Percentiles rank a stretch among this genome's conserved stretches.
phyloP scores from a whole-genome alignment of 768 basidiomycete genomes.

The Cystobasidium ongulense region DNA sequence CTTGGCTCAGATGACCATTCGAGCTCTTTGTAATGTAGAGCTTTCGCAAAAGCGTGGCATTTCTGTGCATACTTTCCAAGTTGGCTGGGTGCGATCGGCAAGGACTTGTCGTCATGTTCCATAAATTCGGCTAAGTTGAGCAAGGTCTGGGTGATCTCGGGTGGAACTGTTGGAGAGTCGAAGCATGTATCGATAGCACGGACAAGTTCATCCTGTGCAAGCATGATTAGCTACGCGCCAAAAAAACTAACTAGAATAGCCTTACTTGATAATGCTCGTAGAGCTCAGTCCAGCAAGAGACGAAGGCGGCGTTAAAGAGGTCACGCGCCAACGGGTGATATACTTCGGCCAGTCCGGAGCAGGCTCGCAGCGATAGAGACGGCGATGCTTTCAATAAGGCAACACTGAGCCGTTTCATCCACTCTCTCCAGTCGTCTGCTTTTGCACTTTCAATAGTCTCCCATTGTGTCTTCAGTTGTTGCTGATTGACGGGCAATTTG shows the following conservation, averaged over 20 bases:
- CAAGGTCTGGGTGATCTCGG: constrained; percentile 80
- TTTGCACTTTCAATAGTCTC: constrained; percentile 55
- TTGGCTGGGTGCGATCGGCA: constrained; percentile 86
- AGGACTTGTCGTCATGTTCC: constrained; percentile 94
- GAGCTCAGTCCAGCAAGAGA: constrained; percentile 92
- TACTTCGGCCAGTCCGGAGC: constrained; percentile 84
- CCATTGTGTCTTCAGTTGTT: constrained; percentile 95
- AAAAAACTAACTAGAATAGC: neutral
- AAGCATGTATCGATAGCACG: constrained; percentile 79
- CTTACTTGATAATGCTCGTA: constrained; percentile 93
- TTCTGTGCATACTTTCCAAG: constrained; percentile 88
- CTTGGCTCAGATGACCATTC: constrained; percentile 92
- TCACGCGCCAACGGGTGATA: constrained; percentile 86
- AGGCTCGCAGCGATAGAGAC: constrained; percentile 92
- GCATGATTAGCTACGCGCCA: constrained; percentile 19
- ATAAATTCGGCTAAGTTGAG: constrained; percentile 95
- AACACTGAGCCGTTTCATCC: constrained; percentile 85
- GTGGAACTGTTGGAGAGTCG: constrained; percentile 61
- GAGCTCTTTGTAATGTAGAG: constrained; percentile 94
- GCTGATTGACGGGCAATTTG: constrained; percentile 89
- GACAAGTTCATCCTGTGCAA: constrained; percentile 77
- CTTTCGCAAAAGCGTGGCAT: constrained; percentile 92
- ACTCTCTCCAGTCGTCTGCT: constrained; percentile 80
- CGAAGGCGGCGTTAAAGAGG: constrained; percentile 93
- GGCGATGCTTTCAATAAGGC: constrained; percentile 98